Evolutionary conservation across 2,329 filamentous ascomycete species (phyloP), one percentile per base, ranked within the genome.

Genomic region (Meredithiella fracta): DNA sequence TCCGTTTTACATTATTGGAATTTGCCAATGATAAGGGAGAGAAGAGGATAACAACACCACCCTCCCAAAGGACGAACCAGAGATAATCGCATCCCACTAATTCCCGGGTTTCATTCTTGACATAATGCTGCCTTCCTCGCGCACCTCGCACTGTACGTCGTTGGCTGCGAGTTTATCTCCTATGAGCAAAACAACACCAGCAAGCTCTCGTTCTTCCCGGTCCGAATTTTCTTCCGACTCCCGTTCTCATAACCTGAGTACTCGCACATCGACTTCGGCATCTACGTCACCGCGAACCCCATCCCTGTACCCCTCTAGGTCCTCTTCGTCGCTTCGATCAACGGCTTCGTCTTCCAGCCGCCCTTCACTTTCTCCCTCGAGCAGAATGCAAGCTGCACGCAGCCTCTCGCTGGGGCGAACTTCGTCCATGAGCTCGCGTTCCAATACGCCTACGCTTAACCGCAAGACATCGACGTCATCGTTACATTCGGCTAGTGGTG

Each of bases 381-480:
- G 62, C 56, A 69, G 63, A 61, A 65, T 62, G 60, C 47, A 53
- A 15, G 69, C 61, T 60, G 72, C 66, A 62, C 72, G 64, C 64
- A 75, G 64, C 69, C 74, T 62, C 54, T 65, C 63, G 58, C 11
- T 55, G 9, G 66, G 69, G 20, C 66, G 69, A n/a, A 51, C 42
- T 31, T 54, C 56, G n/a, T 58, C 56, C 3, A 38, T 58, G 14
- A 69, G 70, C 9, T 72, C 74, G 3, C 68, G 72, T 55, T 70
- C 73, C 3, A 67, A 66, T 20, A 77, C 76, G 1, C 76, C 77
- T 1, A 69, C 70, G 0, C 67, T 81, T 4, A 65, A 77, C 40
- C 72, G 75, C 26, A 80, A 80, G 62, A 71, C 77, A 1, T 81
- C 78, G 2, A 72, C 73, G 61, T 79, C 74, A 64, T 80, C 78